Conservation (phyloP, 1,139 yeast species). For the Debaryomyces nepalensis region DNA sequence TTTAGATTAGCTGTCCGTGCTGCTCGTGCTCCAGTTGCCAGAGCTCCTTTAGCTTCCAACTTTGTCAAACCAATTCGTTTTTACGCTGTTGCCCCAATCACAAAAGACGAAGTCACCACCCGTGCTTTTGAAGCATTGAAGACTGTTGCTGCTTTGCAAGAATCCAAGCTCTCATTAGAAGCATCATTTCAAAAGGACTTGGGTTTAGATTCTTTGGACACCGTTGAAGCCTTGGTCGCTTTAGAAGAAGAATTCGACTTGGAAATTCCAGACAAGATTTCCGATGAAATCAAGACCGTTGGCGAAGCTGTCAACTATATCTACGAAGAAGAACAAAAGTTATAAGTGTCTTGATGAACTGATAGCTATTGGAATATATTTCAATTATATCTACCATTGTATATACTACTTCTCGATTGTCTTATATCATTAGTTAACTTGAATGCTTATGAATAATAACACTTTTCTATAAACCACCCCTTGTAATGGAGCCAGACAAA, state of each 20-base stretch:
- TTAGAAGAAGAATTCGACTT: conserved; percentile 75
- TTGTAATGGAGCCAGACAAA: not conserved
- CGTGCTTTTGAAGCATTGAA: conserved; percentile 56
- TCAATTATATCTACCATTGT: conserved; percentile 10
- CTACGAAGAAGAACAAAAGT: conserved; percentile 52
- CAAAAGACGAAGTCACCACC: conserved; percentile 51
- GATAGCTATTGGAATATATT: conserved; percentile 7
- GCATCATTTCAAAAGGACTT: conserved; percentile 64
- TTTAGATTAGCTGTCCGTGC: conserved; percentile 48
- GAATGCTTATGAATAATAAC: conserved; percentile 4
- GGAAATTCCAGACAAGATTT: conserved; percentile 69
- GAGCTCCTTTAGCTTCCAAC: conserved; percentile 31
- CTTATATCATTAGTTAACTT: conserved; percentile 8
- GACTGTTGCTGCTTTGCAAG: conserved; percentile 56
- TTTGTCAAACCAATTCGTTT: conserved; percentile 44
- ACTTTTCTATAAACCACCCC: too few relatives aligned
- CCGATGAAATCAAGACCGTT: conserved; percentile 70
- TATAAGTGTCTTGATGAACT: conserved; percentile 25
- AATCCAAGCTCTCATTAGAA: conserved; percentile 45
- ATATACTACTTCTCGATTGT: conserved; percentile 11
- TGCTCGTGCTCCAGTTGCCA: conserved; percentile 39
- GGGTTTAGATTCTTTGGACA: conserved; percentile 72
- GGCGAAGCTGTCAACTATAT: conserved; percentile 71
- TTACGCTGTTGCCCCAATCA: conserved; percentile 53
- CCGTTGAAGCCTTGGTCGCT: conserved; percentile 73